These are phyloP conservation scores for Cornus kousa DNA, from an alignment of 148 eudicot genomes.

Conservation along the genomic window DNA sequence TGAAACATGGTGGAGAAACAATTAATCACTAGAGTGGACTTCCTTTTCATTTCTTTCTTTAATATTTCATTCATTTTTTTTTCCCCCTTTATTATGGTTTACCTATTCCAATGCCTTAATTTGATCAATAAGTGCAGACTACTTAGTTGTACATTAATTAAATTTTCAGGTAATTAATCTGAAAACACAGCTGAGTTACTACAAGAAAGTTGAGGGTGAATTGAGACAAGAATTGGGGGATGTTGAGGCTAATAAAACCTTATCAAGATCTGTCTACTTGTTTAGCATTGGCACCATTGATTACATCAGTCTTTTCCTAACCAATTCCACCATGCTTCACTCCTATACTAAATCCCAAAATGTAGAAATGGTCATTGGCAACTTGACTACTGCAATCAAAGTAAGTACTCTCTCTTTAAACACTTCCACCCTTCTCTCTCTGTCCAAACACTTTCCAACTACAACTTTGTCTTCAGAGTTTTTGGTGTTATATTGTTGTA, in stretches of 20 bases:
- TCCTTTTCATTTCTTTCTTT: too few relatives aligned
- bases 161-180: slow-evolving; percentile 33
- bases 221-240: slow-evolving; percentile 22
- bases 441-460: too few relatives aligned
- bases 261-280: slow-evolving; percentile 55
- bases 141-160: not conserved
- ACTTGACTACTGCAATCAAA: slow-evolving; percentile 43
- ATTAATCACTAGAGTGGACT: too few relatives aligned
- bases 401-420: slow-evolving; percentile 24
- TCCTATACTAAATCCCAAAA: slow-evolving; percentile 23
- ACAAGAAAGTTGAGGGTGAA: slow-evolving; percentile 10
- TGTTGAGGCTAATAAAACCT: slow-evolving; percentile 23
- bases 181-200: slow-evolving; percentile 20
- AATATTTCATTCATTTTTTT: too few relatives aligned
- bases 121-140: too few relatives aligned
- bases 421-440: not conserved
- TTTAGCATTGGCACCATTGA: slow-evolving; percentile 74
- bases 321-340: slow-evolving; percentile 36
- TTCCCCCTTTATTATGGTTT: too few relatives aligned
- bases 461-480: too few relatives aligned
- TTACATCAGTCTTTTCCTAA: slow-evolving; percentile 43
- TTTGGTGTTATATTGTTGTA: too few relatives aligned
- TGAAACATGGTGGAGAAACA: too few relatives aligned
- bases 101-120: too few relatives aligned
- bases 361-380: slow-evolving; percentile 48